Conservation (phyloP, 169 alveolate species). For the Plasmodium billcollinsi region DNA sequence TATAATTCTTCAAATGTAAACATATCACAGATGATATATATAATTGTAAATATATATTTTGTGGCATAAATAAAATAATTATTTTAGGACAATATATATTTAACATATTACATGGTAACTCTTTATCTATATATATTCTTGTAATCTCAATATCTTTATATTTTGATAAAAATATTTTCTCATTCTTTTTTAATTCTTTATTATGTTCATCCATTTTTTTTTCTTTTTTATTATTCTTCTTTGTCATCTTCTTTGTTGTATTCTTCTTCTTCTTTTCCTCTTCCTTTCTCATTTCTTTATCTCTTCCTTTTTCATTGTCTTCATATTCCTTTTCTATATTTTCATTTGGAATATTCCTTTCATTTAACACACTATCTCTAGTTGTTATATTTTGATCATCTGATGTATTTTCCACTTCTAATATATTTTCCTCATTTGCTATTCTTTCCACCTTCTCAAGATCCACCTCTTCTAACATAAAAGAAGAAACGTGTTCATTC, state of each 20-base stretch:
- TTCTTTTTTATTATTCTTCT: background rate
- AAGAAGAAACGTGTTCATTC: background rate
- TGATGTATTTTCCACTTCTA: background rate
- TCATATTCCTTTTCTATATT: background rate
- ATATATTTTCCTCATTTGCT: background rate
- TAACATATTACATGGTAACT: slow-evolving; percentile 17
- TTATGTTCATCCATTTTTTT: slow-evolving; percentile 9
- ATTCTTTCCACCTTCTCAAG: background rate
- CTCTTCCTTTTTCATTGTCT: background rate
- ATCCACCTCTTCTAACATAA: background rate
- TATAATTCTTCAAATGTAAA: slow-evolving; percentile 27
- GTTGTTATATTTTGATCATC: background rate
- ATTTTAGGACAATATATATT: slow-evolving; percentile 45
- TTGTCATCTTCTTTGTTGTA: background rate
- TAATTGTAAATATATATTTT: slow-evolving; percentile 42
- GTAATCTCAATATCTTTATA: slow-evolving; percentile 25
- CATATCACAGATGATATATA: slow-evolving; percentile 52
- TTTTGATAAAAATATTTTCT: slow-evolving; percentile 7
- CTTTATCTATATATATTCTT: slow-evolving; percentile 36
- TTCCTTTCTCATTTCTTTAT: background rate
- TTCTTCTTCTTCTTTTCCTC: background rate
- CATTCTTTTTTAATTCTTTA: slow-evolving; percentile 5
- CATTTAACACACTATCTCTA: background rate
- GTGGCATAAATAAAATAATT: slow-evolving; percentile 58
- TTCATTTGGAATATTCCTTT: background rate